Evolutionary conservation across 1,139 yeast species (phyloP).

Genomic region (Candida neerlandica): DNA sequence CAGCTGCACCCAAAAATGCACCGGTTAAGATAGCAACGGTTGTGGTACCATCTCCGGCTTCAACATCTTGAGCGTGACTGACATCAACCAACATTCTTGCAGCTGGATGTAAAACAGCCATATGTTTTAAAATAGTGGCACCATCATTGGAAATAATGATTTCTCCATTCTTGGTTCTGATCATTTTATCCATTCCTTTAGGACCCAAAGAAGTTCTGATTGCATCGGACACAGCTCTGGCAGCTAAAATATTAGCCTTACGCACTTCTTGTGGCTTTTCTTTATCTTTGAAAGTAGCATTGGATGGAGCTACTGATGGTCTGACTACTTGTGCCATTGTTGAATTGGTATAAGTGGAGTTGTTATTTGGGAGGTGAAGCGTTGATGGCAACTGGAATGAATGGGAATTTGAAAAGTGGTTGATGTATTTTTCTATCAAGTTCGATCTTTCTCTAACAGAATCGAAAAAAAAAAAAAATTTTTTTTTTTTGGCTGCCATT

Average conservation of each 20-base stretch:
- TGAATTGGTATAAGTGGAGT: background rate
- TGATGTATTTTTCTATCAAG: background rate
- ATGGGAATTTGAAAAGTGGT: background rate
- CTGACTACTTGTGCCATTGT: constrained; percentile 21
- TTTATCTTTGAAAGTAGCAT: constrained; percentile 88
- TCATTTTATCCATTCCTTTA: constrained; percentile 99
- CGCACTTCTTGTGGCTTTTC: constrained; percentile 99
- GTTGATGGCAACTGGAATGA: background rate
- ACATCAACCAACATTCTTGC: constrained; percentile 98
- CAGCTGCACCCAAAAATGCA: constrained; percentile 92
- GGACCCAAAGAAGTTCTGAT: constrained; percentile 97
- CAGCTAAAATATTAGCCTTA: constrained; percentile 89
- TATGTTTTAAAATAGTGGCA: constrained; percentile 92
- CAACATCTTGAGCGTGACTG: constrained; percentile 96
- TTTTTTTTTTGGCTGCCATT: background rate
- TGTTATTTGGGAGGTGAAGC: background rate
- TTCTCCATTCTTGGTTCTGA: constrained; percentile 88
- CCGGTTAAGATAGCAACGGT: constrained; percentile 96
- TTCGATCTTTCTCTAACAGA: background rate
- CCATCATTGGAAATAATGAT: constrained; percentile 97
- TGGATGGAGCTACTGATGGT: constrained; percentile 55
- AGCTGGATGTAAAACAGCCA: constrained; percentile 98
- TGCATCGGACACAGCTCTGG: constrained; percentile 97
- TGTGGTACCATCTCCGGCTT: constrained; percentile 99
- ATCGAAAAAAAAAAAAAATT: constrained; percentile 1